Percentiles rank a stretch among this genome's conserved stretches.
Conservation (phyloP, 169 alveolate species). For the Cryptosporidium muris region DNA sequence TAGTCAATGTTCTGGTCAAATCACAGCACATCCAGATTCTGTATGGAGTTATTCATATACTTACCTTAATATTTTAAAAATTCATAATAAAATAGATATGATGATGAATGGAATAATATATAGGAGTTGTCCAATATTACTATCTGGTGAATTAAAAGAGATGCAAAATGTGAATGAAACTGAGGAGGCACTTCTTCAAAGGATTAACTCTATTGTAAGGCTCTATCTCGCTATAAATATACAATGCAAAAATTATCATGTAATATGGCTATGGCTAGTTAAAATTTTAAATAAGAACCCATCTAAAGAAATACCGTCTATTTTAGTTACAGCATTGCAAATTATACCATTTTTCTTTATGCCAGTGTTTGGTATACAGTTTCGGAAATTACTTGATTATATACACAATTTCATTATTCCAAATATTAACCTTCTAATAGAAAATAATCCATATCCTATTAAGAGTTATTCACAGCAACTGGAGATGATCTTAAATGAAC, state of each 20-base stretch:
- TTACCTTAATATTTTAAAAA: conserved; percentile 27
- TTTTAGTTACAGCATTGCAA: conserved; percentile 16
- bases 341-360: conserved; percentile 35
- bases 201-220: conserved; percentile 32
- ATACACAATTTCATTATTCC: conserved; percentile 42
- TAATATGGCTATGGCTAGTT: conserved; percentile 64
- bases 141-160: conserved; percentile 28
- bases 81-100: conserved; percentile 3
- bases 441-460: conserved; percentile 44
- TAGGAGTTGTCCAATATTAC: conserved; percentile 14
- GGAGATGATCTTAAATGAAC: conserved; percentile 21
- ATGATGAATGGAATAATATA: conserved; percentile 36
- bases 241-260: conserved; percentile 25
- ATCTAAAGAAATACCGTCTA: conserved; percentile 3
- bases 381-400: conserved; percentile 39
- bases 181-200: conserved; percentile 34
- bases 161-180: conserved; percentile 2
- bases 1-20: conserved; percentile 54
- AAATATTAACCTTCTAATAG: neutral
- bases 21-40: conserved; percentile 64
- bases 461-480: conserved; percentile 51
- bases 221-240: conserved; percentile 48
- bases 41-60: conserved; percentile 69
- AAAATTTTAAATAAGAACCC: conserved; percentile 42
- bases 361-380: conserved; percentile 25